Base-by-base conservation (phyloP, 2,329 filamentous ascomycete species). In the Colletotrichum cuscutae region DNA sequence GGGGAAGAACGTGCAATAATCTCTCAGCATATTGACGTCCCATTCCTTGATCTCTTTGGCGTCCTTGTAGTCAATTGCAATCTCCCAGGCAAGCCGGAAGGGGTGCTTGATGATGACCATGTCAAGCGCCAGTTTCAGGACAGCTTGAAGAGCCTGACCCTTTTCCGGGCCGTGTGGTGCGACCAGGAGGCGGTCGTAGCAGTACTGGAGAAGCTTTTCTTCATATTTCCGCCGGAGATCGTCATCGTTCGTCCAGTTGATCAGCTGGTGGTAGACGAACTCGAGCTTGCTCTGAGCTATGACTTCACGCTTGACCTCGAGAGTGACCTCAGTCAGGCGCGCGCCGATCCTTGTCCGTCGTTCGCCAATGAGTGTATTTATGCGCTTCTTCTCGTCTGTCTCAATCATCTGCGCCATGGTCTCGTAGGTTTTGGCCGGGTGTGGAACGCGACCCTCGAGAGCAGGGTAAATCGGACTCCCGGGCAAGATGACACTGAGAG, bases 21-120 rank as follows among this genome's bases (percentile, higher is more conserved):
- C 91, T 67, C 92, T 89, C 28, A 99, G 84, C n/a, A 96, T 86
- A 56, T 89, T 90, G 56, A 90, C 89, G 79, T 98, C 95, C 86
- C 95, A 93, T 30, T 94, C 90, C n/a, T 88, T 85, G 60, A 97
- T 88, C 59, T 90, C 89, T 77, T 94, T 91, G 54, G 91, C 85
- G 81, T 98, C 95, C 76, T 93, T 90, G 94, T 96, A 98, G 79
- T 98, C 94, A 71, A 99, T 87, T 35, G 93, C 89, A 73, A 98
- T 92, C 77, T 95, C 93, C 97, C 97, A 99, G 0, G 97, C 97
- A 19, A 97, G 87, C 75, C 92, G 90, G 82, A 93, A 98, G 0
- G 95, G 94, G 77, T 98, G 95, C 77, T 96, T 95, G 80, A 99
- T 97, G 72, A 98, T 94, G 73, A 99, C 96, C 94, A 99, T 98